A percentile compares a stretch with the other conserved stretches of the same genome.
Conservation (phyloP, 179 eudicot species). For the Silene vulgaris region DNA sequence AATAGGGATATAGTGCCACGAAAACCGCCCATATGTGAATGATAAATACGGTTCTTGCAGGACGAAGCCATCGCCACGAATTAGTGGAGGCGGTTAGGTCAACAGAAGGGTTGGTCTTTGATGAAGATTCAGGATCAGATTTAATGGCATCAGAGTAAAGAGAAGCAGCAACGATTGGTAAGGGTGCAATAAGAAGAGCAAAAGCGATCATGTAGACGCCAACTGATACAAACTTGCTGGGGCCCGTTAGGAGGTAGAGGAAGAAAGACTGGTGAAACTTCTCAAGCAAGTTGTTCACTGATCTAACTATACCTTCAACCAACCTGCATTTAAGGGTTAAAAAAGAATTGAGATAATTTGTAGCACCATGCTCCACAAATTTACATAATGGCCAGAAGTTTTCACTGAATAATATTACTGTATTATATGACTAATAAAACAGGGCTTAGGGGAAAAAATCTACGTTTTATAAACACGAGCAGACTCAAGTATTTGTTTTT, state of each 20-base stretch:
- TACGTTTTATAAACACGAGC: neutral
- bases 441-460: neutral
- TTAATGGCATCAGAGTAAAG: constrained; percentile 64
- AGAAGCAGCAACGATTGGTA: constrained; percentile 83
- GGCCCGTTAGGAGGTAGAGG: constrained; percentile 73
- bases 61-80: constrained; percentile 85
- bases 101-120: constrained; percentile 19
- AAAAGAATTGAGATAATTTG: constrained; percentile 13
- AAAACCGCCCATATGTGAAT: constrained; percentile 69
- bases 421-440: neutral
- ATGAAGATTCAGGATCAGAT: constrained; percentile 21
- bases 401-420: neutral
- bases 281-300: constrained; percentile 92
- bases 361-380: constrained; percentile 8
- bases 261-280: constrained; percentile 97
- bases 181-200: constrained; percentile 79
- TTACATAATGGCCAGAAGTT: neutral
- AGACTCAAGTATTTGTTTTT: neutral
- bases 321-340: constrained; percentile 50
- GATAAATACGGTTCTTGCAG: constrained; percentile 64
- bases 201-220: constrained; percentile 98
- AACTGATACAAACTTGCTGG: constrained; percentile 89
- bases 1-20: constrained; percentile 62
- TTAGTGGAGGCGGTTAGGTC: constrained; percentile 20
- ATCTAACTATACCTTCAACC: constrained; percentile 74